These are phyloP conservation scores for Camellia sinensis DNA, from an alignment of 148 eudicot genomes.

Conservation along the genomic window DNA sequence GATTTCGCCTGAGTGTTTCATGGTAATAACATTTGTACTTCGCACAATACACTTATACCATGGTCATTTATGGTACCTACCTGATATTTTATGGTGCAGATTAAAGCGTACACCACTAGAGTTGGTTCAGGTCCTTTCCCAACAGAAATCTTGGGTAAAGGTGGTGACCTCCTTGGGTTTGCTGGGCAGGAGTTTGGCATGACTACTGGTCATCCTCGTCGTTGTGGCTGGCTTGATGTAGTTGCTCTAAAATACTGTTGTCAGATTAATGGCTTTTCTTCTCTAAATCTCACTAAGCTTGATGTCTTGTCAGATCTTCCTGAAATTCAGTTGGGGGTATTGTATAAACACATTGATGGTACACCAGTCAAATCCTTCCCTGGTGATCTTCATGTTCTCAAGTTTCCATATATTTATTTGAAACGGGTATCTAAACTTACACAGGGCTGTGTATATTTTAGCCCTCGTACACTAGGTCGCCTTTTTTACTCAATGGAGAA, in stretches of 20 bases:
- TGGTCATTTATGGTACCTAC: constrained; percentile 7
- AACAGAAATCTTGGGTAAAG: constrained; percentile 80
- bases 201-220: constrained; percentile 95
- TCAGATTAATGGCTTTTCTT: constrained; percentile 72
- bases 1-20: too few species aligned
- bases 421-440: neutral
- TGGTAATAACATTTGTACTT: neutral
- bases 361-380: constrained; percentile 77
- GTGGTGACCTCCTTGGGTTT: constrained; percentile 78
- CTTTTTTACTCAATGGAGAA: neutral
- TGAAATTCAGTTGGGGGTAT: constrained; percentile 78
- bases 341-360: constrained; percentile 67
- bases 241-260: constrained; percentile 81
- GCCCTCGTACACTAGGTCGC: too few species aligned
- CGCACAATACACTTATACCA: neutral
- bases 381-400: constrained; percentile 68
- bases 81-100: constrained; percentile 42
- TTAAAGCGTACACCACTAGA: constrained; percentile 96
- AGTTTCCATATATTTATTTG: constrained; percentile 15
- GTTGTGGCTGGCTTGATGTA: constrained; percentile 98
- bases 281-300: constrained; percentile 85
- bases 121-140: constrained; percentile 99
- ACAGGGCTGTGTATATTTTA: too few species aligned
- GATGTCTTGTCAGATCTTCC: constrained; percentile 87
- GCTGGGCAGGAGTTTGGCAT: constrained; percentile 99